A percentile compares a stretch with the other conserved stretches of the same genome.
Conservation (phyloP, 78 protist species). For the Dictyostelium firmibasis region DNA sequence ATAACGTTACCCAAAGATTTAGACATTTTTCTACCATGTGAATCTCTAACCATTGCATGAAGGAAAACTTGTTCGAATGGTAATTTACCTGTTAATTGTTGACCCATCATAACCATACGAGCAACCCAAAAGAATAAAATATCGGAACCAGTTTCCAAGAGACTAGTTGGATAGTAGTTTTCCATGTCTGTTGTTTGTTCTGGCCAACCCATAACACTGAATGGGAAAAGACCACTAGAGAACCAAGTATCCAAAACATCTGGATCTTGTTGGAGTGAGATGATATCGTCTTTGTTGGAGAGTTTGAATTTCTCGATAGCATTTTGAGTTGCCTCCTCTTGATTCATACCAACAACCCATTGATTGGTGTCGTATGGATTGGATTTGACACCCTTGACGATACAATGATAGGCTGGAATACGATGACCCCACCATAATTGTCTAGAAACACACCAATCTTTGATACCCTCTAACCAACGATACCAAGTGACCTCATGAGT, state of each 20-base stretch:
- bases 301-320: slow-evolving; percentile 80
- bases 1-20: slow-evolving; percentile 98
- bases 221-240: slow-evolving; percentile 99
- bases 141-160: slow-evolving; percentile 99
- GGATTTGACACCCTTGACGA: slow-evolving; percentile 20
- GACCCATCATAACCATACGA: slow-evolving; percentile 99
- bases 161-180: slow-evolving; percentile 92
- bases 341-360: slow-evolving; percentile 74
- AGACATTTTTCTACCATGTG: slow-evolving; percentile 96
- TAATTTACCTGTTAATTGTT: slow-evolving; percentile 89
- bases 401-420: slow-evolving; percentile 97
- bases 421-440: slow-evolving; percentile 99
- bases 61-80: slow-evolving; percentile 95
- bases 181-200: slow-evolving; percentile 86
- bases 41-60: slow-evolving; percentile 97
- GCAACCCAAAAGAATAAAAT: slow-evolving; percentile 99
- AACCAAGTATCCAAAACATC: slow-evolving; percentile 99
- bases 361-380: slow-evolving; percentile 31
- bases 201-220: slow-evolving; percentile 99
- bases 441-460: slow-evolving; percentile 98
- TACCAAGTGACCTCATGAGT: slow-evolving; percentile 74
- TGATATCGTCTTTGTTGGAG: slow-evolving; percentile 6
- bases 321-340: slow-evolving; percentile 38
- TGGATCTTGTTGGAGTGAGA: slow-evolving; percentile 93
- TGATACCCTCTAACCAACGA: slow-evolving; percentile 76